These are phyloP conservation scores for Colletotrichum cuscutae DNA, from an alignment of 2,329 filamentous ascomycete species.

Conservation along the genomic window DNA sequence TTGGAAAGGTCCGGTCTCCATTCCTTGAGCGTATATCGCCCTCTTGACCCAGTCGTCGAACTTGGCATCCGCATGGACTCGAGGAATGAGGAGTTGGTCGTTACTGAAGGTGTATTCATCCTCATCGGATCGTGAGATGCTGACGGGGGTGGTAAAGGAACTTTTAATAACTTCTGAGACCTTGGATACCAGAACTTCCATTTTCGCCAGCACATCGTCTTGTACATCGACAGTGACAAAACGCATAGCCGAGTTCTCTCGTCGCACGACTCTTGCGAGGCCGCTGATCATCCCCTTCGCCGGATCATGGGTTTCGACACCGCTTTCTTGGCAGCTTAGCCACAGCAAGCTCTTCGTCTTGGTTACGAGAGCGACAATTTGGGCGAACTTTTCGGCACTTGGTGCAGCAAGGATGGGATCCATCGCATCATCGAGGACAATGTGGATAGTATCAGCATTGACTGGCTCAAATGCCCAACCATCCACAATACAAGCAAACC, in stretches of 20 bases:
- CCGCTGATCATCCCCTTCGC: constrained; percentile 37
- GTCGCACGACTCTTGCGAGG: constrained; percentile 36
- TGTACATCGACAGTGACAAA: constrained; percentile 37
- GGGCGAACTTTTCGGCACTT: background rate
- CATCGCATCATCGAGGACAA: background rate
- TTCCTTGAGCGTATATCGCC: background rate
- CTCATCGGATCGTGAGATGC: background rate
- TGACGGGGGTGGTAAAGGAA: background rate
- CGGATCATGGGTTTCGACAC: background rate
- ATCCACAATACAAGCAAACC: background rate
- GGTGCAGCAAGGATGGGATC: background rate
- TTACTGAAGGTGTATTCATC: constrained; percentile 7
- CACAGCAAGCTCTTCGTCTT: constrained; percentile 4
- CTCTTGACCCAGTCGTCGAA: constrained; percentile 9
- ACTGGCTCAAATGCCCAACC: background rate
- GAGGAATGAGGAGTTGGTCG: constrained; percentile 9
- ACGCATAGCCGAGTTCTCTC: constrained; percentile 36
- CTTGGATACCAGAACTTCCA: background rate
- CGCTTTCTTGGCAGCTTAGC: constrained; percentile 10
- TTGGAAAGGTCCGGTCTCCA: background rate
- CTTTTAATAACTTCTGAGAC: background rate
- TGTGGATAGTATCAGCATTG: background rate
- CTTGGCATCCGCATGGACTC: constrained; percentile 4
- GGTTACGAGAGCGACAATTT: background rate
- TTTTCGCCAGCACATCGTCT: background rate